Evolutionary conservation across 78 protist species (phyloP), one percentile per base, ranked within the genome.

Genomic region (Monosiga brevicollis): DNA sequence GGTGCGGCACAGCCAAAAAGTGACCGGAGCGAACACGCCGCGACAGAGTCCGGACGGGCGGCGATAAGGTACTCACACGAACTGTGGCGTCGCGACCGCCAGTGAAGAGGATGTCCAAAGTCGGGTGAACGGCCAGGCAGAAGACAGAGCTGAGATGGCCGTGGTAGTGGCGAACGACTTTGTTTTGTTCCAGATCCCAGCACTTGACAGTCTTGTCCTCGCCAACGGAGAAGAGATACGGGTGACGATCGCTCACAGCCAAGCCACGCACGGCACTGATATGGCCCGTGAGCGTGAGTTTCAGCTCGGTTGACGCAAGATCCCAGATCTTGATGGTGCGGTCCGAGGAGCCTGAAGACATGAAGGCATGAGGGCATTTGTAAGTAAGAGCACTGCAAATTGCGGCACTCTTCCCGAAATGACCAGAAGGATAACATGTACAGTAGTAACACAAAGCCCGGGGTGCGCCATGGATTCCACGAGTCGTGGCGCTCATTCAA

Each of bases 291-390:
- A 98, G 90, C 0, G 99, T 95, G 34, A 96, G 86, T 86, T 94
- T 94, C 62, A 98, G 90, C 39, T 74, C 83, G 26, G 98, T 98
- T 0, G 91, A 72, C 23, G 98, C 98, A 24, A 97, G 78, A 78
- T 97, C 99, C 98, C 98, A 97, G 0, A 92, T 87, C 90, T 98
- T 98, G 72, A 98, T 94, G 2, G 98, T 95, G 26, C 96, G 84
- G 78, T 98, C 99, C 0, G 89, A 93, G 0, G 96, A 86, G 26
- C 98, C 99, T 0, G 98, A 49, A 15, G n/a, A n/a, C n/a, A n/a
- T n/a, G n/a, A n/a, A n/a, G n/a, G n/a, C n/a, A n/a, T n/a, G n/a
- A n/a, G n/a, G n/a, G n/a, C n/a, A n/a, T n/a, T n/a, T n/a, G n/a
- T n/a, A n/a, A n/a, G n/a, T n/a, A n/a, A n/a, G n/a, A n/a, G n/a